Evolutionary conservation across 2,329 filamentous ascomycete genomes (phyloP).

Genomic region (Penicillium glabrum): DNA sequence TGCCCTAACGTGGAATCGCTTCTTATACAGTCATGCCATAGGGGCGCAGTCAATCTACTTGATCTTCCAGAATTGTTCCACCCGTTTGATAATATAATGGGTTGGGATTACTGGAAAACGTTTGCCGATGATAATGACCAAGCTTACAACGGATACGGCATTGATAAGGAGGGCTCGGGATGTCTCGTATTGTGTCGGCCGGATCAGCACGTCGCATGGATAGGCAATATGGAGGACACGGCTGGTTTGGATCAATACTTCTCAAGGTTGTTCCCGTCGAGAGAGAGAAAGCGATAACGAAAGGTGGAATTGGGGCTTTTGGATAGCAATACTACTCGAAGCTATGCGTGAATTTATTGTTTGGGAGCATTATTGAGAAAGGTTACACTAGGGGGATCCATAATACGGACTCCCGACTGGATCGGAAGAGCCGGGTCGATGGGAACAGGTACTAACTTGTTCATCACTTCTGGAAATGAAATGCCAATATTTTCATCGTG

Average conservation of each 20-base stretch:
- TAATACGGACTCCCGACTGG: neutral
- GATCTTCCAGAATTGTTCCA: conserved; percentile 16
- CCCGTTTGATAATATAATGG: conserved; percentile 12
- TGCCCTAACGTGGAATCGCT: conserved; percentile 1
- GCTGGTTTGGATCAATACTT: conserved; percentile 13
- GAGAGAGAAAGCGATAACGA: neutral
- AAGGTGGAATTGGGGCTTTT: neutral
- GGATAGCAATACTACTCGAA: neutral
- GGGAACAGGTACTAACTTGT: neutral
- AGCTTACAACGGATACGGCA: conserved; percentile 14
- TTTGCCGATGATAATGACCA: conserved; percentile 14
- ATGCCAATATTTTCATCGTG: neutral
- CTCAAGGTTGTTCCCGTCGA: neutral
- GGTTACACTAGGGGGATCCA: neutral
- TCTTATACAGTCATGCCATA: conserved; percentile 14
- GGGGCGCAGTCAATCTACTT: conserved; percentile 1
- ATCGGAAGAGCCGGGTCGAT: neutral
- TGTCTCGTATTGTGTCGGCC: conserved; percentile 20
- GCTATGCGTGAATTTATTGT: neutral
- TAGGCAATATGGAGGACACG: conserved; percentile 11
- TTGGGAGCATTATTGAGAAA: too few species aligned
- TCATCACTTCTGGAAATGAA: neutral
- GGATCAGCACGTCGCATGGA: conserved; percentile 23
- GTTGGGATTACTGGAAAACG: conserved; percentile 18
- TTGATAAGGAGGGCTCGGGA: conserved; percentile 6